These are phyloP conservation scores for Myotisia sp. DNA, from an alignment of 2,329 filamentous ascomycete genomes.

Conservation along the genomic window DNA sequence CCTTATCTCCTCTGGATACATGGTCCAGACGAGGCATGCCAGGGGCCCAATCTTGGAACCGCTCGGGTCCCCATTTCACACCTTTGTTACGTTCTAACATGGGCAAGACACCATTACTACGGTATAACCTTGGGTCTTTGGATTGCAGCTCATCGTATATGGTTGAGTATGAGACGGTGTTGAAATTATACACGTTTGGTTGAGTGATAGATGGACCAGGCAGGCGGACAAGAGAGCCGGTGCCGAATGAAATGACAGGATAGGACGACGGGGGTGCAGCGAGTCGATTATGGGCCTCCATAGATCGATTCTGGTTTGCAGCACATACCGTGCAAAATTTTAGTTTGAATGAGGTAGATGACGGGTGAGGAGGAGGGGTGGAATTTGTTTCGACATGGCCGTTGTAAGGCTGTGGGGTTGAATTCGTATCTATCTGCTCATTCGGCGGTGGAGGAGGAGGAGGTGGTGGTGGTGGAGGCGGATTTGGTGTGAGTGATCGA, in stretches of 20 bases:
- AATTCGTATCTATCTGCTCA: conserved; percentile 17
- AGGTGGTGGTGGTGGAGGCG: conserved; percentile 38
- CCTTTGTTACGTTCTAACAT: conserved; percentile 87
- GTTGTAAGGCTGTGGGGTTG: conserved; percentile 12
- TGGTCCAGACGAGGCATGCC: conserved; percentile 71
- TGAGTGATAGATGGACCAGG: conserved; percentile 83
- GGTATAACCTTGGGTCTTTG: conserved; percentile 79
- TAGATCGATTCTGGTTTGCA: conserved; percentile 97
- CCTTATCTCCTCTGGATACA: conserved; percentile 53
- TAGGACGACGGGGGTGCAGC: conserved; percentile 69
- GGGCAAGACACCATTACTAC: conserved; percentile 80
- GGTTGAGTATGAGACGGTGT: conserved; percentile 83
- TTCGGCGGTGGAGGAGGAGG: conserved; percentile 32
- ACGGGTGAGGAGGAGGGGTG: conserved; percentile 21
- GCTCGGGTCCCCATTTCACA: conserved; percentile 89
- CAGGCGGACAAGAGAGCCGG: conserved; percentile 81
- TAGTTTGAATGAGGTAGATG: conserved; percentile 60
- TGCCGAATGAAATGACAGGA: conserved; percentile 96
- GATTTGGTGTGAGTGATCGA: conserved; percentile 24
- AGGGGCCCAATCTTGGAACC: conserved; percentile 94
- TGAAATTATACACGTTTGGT: conserved; percentile 97
- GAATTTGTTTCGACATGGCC: conserved; percentile 11
- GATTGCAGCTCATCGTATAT: conserved; percentile 83
- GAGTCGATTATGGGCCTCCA: conserved; percentile 95
- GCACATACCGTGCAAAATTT: conserved; percentile 52